Evolutionary conservation across 495 filamentous ascomycete species (phyloP).

Genomic region (Jackrogersella multiformis): DNA sequence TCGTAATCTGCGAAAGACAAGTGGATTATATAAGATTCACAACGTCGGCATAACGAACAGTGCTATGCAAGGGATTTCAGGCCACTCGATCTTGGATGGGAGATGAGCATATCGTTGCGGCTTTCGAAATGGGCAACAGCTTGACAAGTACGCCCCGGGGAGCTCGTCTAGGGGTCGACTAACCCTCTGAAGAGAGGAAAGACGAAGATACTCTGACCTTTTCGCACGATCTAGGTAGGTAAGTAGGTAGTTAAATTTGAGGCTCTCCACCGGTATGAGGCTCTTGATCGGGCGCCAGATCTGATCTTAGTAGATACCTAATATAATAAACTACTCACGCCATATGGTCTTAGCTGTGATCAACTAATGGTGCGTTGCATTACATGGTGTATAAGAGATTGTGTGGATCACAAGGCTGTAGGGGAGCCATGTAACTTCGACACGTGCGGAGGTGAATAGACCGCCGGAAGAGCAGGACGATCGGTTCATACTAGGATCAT

Average conservation of each 20-base stretch:
- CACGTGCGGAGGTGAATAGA: conserved; percentile 36
- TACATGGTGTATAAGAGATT: conserved; percentile 13
- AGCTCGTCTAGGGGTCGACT: neutral
- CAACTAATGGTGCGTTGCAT: conserved; percentile 41
- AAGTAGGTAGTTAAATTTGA: conserved; percentile 8
- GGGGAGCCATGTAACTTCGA: conserved; percentile 31
- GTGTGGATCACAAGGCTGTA: conserved; percentile 37
- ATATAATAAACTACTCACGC: conserved; percentile 16
- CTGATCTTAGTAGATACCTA: conserved; percentile 27
- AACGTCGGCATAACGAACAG: neutral
- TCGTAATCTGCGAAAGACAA: neutral
- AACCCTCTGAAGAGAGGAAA: neutral
- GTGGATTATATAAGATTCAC: neutral
- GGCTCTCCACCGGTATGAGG: conserved; percentile 13
- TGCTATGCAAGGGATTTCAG: neutral
- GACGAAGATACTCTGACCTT: neutral
- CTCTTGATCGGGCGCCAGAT: conserved; percentile 13
- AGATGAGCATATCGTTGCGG: neutral
- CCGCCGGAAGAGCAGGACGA: conserved; percentile 16
- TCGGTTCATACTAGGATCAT: conserved; percentile 19
- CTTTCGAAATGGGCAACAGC: neutral
- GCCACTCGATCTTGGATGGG: neutral
- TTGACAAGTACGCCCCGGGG: neutral
- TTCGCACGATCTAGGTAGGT: neutral
- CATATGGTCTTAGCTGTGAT: conserved; percentile 24